Evolutionary conservation across 2,329 filamentous ascomycete species (phyloP).

Genomic region (Trichoderma pleuroti): DNA sequence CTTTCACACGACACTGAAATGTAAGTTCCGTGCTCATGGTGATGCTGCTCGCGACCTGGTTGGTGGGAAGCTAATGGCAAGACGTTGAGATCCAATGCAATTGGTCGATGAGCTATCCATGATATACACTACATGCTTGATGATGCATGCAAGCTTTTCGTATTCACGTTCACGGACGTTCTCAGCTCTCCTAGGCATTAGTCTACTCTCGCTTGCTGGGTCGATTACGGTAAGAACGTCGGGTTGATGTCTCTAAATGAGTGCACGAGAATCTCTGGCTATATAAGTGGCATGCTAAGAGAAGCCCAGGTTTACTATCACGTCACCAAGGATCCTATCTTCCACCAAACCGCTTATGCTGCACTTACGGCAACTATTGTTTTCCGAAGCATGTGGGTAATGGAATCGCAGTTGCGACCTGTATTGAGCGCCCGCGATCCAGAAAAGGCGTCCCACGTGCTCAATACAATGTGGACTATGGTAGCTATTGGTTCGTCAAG

Average conservation of each 20-base stretch:
- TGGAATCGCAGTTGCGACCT: slow-evolving; percentile 53
- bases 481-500: slow-evolving; percentile 49
- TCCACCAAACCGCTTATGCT: slow-evolving; percentile 79
- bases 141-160: slow-evolving; percentile 66
- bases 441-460: slow-evolving; percentile 45
- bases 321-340: slow-evolving; percentile 74
- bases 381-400: slow-evolving; percentile 70
- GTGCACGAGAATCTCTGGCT: background rate
- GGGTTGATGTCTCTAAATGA: background rate
- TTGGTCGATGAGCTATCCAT: slow-evolving; percentile 58
- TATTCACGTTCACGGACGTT: slow-evolving; percentile 56
- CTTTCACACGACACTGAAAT: slow-evolving; percentile 57
- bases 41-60: background rate
- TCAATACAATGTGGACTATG: slow-evolving; percentile 72
- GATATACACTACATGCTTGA: slow-evolving; percentile 57
- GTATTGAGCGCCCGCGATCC: slow-evolving; percentile 44
- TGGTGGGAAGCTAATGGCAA: background rate
- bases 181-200: slow-evolving; percentile 53
- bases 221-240: slow-evolving; percentile 66
- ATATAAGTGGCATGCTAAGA: background rate
- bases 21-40: slow-evolving; percentile 34
- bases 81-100: slow-evolving; percentile 52
- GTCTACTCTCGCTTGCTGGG: slow-evolving; percentile 52
- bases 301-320: slow-evolving; percentile 57
- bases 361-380: slow-evolving; percentile 68